Conservation (phyloP, 345 rosid species). For the Fremontodendron californicum region DNA sequence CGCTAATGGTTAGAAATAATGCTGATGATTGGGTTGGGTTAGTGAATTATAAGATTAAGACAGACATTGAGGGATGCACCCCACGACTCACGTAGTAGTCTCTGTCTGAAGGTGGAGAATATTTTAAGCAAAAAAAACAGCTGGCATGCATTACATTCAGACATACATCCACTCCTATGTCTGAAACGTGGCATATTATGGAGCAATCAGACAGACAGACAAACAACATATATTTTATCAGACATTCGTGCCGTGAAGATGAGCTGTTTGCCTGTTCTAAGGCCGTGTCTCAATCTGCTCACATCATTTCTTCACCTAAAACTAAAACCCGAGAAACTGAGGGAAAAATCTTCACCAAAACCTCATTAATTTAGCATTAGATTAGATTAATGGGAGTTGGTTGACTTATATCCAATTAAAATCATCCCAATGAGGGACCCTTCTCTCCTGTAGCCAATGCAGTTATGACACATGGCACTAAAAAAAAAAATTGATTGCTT, state of each 20-base stretch:
- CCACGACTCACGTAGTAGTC: neutral
- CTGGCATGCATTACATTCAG: neutral
- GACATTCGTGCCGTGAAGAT: neutral
- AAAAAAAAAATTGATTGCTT: neutral
- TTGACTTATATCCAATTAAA: neutral
- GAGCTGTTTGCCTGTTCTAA: conserved; percentile 3
- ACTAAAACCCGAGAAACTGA: neutral
- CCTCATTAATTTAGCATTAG: neutral
- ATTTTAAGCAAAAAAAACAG: conserved; percentile 2
- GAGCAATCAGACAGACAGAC: neutral
- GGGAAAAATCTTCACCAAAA: too few species aligned
- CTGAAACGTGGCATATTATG: neutral
- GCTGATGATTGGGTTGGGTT: neutral
- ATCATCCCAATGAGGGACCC: neutral
- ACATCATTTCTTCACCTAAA: neutral
- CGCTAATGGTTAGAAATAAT: neutral
- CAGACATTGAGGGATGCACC: neutral
- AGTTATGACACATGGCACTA: neutral
- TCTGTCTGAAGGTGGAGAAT: neutral
- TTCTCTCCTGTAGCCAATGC: neutral
- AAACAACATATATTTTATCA: neutral
- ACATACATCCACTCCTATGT: neutral
- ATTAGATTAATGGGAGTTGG: conserved; percentile 3
- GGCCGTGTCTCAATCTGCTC: neutral
- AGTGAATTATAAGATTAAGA: neutral